These are phyloP conservation scores for Geotrichum ghanense DNA, from an alignment of 805 yeast species.

Conservation along the genomic window DNA sequence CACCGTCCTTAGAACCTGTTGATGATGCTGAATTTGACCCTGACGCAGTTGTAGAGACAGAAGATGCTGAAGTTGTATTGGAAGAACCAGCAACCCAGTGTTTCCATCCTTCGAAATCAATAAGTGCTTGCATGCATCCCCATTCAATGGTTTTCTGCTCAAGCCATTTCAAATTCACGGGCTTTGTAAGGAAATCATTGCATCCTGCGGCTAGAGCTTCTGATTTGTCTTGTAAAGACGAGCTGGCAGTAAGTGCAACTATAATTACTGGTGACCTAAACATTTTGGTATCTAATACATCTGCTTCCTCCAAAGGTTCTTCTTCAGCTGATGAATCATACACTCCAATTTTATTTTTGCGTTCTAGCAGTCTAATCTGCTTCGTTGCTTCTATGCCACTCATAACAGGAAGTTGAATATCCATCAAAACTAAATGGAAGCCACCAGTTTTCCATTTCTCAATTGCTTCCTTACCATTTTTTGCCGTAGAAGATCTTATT, in stretches of 20 bases:
- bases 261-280: conserved; percentile 94
- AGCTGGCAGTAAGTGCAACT: conserved; percentile 92
- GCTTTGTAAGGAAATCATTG: conserved; percentile 91
- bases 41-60: not conserved
- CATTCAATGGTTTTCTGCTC: conserved; percentile 84
- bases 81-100: conserved; percentile 21
- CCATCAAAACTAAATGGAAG: conserved; percentile 90
- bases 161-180: conserved; percentile 89
- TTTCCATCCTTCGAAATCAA: conserved; percentile 88
- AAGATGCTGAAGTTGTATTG: not conserved
- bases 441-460: conserved; percentile 94
- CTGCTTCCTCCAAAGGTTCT: conserved; percentile 27
- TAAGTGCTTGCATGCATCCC: conserved; percentile 98
- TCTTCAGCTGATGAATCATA: conserved; percentile 30
- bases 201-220: conserved; percentile 96
- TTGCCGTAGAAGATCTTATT: conserved; percentile 76
- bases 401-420: conserved; percentile 90
- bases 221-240: conserved; percentile 71
- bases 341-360: conserved; percentile 66
- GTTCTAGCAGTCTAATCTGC: conserved; percentile 79
- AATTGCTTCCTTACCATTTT: conserved; percentile 89
- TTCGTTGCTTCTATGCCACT: conserved; percentile 93
- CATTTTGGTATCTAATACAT: conserved; percentile 45
- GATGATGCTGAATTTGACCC: too few relatives aligned
- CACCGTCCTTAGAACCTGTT: too few relatives aligned